Base-by-base conservation (phyloP, 169 alveolate species). In the Eimeria zaria region DNA sequence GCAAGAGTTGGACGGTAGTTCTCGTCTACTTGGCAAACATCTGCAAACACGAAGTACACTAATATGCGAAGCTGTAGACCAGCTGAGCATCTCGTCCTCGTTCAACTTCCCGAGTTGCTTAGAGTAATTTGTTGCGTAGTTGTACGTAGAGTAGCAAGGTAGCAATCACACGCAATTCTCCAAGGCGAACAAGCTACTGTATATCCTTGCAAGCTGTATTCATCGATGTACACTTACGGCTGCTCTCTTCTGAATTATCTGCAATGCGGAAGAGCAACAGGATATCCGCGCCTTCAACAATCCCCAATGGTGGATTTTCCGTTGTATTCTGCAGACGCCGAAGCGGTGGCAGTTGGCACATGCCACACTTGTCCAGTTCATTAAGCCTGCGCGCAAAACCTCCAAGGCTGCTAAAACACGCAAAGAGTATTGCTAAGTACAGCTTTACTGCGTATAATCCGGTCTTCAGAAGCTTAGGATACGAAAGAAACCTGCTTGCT, bases 21-120 rank as follows among this genome's bases (percentile, higher is more conserved):
- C 58, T 85, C 92, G 78, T 85, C 92, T 33, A 60, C 80, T 60
- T 85, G 92, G 78, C 92, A 85, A 58, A 60, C 92, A 36, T 85
- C 92, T 85, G 92, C 92, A 76, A n/a, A 22, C 20, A 76, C 41
- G 22, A 41, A 46, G 12, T 46, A 5, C 62, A 76, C 24, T 64
- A 22, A 8, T 20, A 6, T 76, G 22, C 60, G 39, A 41, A 76
- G 24, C 51, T 69, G 80, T 69, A 33, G 80, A 24, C 51, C 24
- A 16, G 80, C 80, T 33, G 51, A 69, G 27, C 80, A 12, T 36
- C n/a, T n/a, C n/a, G 24, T 36, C 6, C 80, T 16, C 80, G 80
- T 69, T 33, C 24, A 69, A 33, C 80, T 69, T 69, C 48, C 24
- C 30, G 80, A 36, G 30, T 22, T 2, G 6, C 0, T 33, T 3